Base-by-base conservation (phyloP, 306 rosid genomes). In the Trichosanthes cucumerina region DNA sequence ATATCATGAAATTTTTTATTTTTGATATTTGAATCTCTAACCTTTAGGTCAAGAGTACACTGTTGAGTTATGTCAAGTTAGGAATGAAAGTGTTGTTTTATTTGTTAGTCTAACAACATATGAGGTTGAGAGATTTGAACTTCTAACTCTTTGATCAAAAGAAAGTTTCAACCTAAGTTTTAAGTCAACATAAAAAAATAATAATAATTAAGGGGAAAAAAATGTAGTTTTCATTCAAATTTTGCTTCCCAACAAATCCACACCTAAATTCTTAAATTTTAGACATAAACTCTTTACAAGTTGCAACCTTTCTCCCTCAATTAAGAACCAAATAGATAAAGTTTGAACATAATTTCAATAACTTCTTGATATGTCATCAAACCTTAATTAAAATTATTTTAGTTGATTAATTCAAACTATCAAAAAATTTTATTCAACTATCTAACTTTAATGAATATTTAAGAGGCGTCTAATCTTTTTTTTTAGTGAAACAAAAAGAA, bases 211-310 rank as follows among this genome's bases (percentile, higher is more conserved):
- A 57, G 23, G 1, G 15, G 11, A 64, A 33, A 54, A 58, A 54
- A 7, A 1, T 0, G 1, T 4, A 6, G 5, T 24, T 46, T 46
- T 71, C 39, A 46, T 72, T 46, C 41, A 15, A 28, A 14, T 0
- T 15, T 72, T 72, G 59, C 39, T 44, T 72, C 77, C 57, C 24
- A 44, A 71, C 58, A 71, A 71, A 71, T 71, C 6, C 58, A 46
- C 11, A 70, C 5, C n/a, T 24, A 43, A 68, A 68, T n/a, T 39
- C 33, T 43, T 21, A 11, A 12, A 43, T 43, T 70, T 23, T 8
- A n/a, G 13, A 44, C 13, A 13, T 39, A 69, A 41, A 44, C 56
- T 15, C 18, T 21, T 7, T 23, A 13, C 39, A 71, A 69, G 4
- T 69, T 28, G 44, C 28, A 36, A 18, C 21, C n/a, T 11, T 21